A percentile compares a stretch with the other conserved stretches of the same genome.
Conservation (phyloP, 352 stramenopile species). For the Phytophthora chlamydospora region DNA sequence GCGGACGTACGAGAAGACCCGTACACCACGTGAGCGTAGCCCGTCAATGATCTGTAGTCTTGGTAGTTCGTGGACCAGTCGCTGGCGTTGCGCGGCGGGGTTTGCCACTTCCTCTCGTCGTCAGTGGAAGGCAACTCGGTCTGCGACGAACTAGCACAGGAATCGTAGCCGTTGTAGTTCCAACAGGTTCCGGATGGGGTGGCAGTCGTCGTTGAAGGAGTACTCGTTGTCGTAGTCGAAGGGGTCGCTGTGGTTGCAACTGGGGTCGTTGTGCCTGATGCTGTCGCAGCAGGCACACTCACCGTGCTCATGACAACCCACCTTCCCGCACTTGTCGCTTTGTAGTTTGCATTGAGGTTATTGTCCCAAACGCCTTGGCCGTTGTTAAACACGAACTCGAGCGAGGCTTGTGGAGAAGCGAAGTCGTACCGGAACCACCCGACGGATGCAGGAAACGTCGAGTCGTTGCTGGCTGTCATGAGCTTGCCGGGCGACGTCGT, state of each 20-base stretch:
- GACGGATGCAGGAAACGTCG: conserved; percentile 16
- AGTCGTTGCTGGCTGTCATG: conserved; percentile 35
- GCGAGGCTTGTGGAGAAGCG: conserved; percentile 17
- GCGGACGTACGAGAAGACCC: conserved; percentile 34
- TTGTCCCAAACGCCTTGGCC: conserved; percentile 51
- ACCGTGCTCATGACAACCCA: conserved; percentile 46
- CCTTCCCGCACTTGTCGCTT: conserved; percentile 37
- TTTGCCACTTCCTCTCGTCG: conserved; percentile 54
- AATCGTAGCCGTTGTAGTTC: conserved; percentile 44
- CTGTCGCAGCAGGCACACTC: conserved; percentile 23
- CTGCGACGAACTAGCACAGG: conserved; percentile 28
- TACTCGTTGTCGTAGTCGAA: no score
- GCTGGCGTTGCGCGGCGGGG: conserved; percentile 43
- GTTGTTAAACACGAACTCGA: conserved; percentile 59
- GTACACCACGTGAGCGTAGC: conserved; percentile 57
- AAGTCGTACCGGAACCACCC: conserved; percentile 52
- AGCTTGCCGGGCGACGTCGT: conserved; percentile 37
- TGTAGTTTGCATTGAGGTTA: conserved; percentile 51
- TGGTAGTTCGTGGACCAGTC: conserved; percentile 43
- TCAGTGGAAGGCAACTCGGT: conserved; percentile 25
- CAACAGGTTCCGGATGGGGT: conserved; percentile 31
- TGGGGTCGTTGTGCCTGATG: conserved; percentile 7
- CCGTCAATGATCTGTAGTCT: conserved; percentile 50
- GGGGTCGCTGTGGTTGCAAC: conserved; percentile 13
- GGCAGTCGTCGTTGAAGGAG: neutral